Percentiles rank a stretch among this genome's conserved stretches.
Evolutionary conservation across 129 eudicot genomes (phyloP).

Genomic region (Artemisia argyi): DNA sequence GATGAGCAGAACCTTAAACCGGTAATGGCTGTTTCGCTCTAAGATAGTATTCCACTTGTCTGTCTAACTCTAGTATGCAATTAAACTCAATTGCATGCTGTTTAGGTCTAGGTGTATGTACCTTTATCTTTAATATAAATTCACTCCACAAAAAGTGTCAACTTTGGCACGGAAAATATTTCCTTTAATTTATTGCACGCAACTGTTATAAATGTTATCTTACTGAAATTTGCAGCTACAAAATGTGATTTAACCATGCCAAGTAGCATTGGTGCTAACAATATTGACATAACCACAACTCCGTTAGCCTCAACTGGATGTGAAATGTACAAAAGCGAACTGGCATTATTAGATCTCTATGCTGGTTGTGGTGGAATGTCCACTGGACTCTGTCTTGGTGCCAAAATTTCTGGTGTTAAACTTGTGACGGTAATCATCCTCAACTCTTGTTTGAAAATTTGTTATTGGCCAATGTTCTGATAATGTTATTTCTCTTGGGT

Average conservation of each 20-base stretch:
- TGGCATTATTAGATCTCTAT: slow-evolving; percentile 73
- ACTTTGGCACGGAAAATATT: slow-evolving; percentile 8
- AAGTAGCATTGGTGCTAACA: slow-evolving; percentile 29
- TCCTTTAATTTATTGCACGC: slow-evolving; percentile 2
- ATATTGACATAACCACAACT: slow-evolving; percentile 28
- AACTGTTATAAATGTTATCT: slow-evolving; percentile 22
- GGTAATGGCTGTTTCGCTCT: slow-evolving; percentile 35
- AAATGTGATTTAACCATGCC: slow-evolving; percentile 36
- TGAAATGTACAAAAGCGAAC: slow-evolving; percentile 43
- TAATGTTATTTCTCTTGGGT: slow-evolving; percentile 16
- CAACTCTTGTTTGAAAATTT: slow-evolving; percentile 18
- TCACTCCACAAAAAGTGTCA: not conserved
- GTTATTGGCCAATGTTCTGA: slow-evolving; percentile 2
- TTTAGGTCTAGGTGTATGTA: slow-evolving; percentile 19
- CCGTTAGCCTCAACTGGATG: slow-evolving; percentile 36
- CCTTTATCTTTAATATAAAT: not conserved
- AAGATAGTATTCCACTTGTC: slow-evolving; percentile 25
- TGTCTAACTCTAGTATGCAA: slow-evolving; percentile 14
- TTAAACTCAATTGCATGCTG: slow-evolving; percentile 22
- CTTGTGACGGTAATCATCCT: slow-evolving; percentile 68
- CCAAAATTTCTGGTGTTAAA: slow-evolving; percentile 62
- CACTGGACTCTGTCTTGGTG: slow-evolving; percentile 90
- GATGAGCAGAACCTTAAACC: slow-evolving; percentile 20
- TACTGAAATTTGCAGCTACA: slow-evolving; percentile 40
- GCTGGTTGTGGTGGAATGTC: slow-evolving; percentile 99